Evolutionary conservation across 257 asterid genomes (phyloP), one percentile per base, ranked within the genome.

Genomic region (Solanum stenotomum): DNA sequence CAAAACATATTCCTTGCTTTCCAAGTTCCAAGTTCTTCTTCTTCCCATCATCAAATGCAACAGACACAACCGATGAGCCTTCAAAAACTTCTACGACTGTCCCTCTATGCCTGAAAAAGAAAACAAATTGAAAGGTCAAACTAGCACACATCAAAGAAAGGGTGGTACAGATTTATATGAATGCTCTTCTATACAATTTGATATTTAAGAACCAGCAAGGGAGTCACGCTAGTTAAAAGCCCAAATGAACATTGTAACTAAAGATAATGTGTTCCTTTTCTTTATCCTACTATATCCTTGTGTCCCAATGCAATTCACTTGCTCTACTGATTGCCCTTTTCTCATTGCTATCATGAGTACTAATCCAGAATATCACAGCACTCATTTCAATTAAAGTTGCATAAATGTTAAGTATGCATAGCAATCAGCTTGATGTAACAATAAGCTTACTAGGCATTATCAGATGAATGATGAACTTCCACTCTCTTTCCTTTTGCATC

Each of bases 401-500:
- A 40, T 25, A 25, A 35, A 27, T 29, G 71, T 1, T 7, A 4
- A 49, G 86, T 6, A 16, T 42, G 82, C 20, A 46, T 27, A 44
- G 27, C 8, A 38, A n/a, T 23, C 42, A 84, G 40, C 16, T 23
- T 23, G 40, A 85, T 37, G 42, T 56, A 81, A n/a, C 35, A 81
- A 12, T 78, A 87, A 65, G 89, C 95, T 89, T 81, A 95, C 99
- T 98, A 96, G 79, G 99, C 86, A 90, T 95, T 92, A 87, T 89
- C 94, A 52, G 99, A 91, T 13, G 96, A 90, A 87, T 94, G 96
- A 92, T 96, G 99, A 90, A 96, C 90, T 92, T 97, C 99, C 77
- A 97, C 98, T 91, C 98, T 93, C 93, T 97, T 97, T 46, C 99
- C 98, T 84, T 94, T 92, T 67, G 99, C 99, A 93, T 94, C 98